Evolutionary conservation across 805 yeast species (phyloP).

Genomic region (Jamesozyma spencerorum): DNA sequence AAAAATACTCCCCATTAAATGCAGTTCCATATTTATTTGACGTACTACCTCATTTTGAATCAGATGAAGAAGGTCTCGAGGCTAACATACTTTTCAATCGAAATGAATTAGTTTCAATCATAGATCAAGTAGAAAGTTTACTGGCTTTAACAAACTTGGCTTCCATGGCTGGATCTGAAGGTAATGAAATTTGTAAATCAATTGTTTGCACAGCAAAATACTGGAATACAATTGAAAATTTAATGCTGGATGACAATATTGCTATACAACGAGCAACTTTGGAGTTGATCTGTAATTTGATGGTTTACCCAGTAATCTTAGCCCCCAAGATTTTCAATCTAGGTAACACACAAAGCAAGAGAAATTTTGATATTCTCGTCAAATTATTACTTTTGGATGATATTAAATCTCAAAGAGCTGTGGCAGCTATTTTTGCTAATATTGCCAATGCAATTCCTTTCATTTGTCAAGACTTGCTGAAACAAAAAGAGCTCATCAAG

Average conservation of each 20-base stretch:
- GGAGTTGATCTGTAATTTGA: constrained; percentile 56
- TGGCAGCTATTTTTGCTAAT: constrained; percentile 31
- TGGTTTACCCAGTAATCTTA: constrained; percentile 33
- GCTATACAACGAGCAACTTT: constrained; percentile 49
- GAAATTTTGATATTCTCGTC: constrained; percentile 35
- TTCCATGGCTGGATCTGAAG: constrained; percentile 34
- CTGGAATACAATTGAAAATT: constrained; percentile 39
- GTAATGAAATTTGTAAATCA: constrained; percentile 30
- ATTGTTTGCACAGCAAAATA: constrained; percentile 30
- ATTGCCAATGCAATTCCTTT: constrained; percentile 30
- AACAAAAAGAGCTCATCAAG: constrained; percentile 18
- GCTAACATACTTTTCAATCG: constrained; percentile 7
- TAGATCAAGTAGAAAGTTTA: constrained; percentile 43
- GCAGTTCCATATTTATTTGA: constrained; percentile 40
- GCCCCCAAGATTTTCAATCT: constrained; percentile 52
- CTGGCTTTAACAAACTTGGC: constrained; percentile 63
- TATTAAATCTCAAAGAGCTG: constrained; percentile 35
- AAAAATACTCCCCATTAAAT: constrained; percentile 34
- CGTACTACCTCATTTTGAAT: constrained; percentile 18
- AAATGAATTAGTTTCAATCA: constrained; percentile 14
- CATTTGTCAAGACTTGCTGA: constrained; percentile 26
- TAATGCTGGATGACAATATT: constrained; percentile 37
- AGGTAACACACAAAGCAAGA: constrained; percentile 29
- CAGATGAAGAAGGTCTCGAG: constrained; percentile 3
- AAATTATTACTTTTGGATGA: constrained; percentile 35